Evolutionary conservation across 2,329 filamentous ascomycete species (phyloP).

Genomic region (Calonectria hongkongensis): DNA sequence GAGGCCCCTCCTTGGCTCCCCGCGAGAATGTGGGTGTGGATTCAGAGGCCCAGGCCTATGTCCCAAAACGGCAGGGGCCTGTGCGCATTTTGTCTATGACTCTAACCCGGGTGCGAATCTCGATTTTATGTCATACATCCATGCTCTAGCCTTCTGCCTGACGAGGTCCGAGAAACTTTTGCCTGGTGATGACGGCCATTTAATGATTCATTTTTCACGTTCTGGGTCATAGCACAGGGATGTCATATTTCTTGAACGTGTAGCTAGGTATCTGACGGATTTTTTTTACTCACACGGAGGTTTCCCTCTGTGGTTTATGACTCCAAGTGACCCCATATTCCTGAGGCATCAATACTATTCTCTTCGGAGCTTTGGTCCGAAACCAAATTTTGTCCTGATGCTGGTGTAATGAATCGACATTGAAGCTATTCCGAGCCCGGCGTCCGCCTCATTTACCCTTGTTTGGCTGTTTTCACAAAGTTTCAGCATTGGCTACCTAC

Average conservation of each 20-base stretch:
- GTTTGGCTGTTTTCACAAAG: not conserved
- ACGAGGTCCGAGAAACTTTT: conserved; percentile 8
- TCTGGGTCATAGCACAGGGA: conserved; percentile 6
- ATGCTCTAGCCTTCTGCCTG: conserved; percentile 26
- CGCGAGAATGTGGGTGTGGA: conserved; percentile 42
- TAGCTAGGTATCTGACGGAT: not conserved
- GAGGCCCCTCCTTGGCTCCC: conserved; percentile 47
- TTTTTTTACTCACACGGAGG: conserved; percentile 42
- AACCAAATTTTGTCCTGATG: conserved; percentile 29
- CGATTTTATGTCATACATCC: conserved; percentile 21
- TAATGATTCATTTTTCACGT: conserved; percentile 4
- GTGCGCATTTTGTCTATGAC: conserved; percentile 36
- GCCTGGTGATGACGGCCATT: not conserved
- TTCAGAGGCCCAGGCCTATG: conserved; percentile 27
- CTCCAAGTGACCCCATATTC: conserved; percentile 21
- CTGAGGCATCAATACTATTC: conserved; percentile 53
- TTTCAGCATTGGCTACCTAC: not conserved
- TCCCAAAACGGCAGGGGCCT: conserved; percentile 36
- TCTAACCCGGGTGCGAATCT: conserved; percentile 41
- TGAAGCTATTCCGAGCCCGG: conserved; percentile 44
- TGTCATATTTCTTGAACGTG: not conserved
- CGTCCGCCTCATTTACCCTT: conserved; percentile 5
- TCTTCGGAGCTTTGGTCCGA: conserved; percentile 35
- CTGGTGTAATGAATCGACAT: conserved; percentile 42
- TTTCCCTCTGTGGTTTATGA: not conserved